Evolutionary conservation across 129 eudicot species (phyloP).

Genomic region (Solidago caesia): DNA sequence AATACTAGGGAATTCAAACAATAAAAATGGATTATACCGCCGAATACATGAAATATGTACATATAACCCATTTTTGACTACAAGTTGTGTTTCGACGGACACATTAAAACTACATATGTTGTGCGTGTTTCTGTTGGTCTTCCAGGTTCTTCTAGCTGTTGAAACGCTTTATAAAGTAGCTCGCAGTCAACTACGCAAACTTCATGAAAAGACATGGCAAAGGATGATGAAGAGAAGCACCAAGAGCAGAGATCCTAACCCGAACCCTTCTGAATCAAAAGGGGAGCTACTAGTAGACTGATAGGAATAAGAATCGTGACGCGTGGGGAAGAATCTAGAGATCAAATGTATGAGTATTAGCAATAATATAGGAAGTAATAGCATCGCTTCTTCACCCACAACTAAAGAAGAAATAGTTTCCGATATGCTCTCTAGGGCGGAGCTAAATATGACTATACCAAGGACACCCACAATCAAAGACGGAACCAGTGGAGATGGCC

Average conservation of each 20-base stretch:
- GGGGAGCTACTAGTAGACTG: slow-evolving; percentile 19
- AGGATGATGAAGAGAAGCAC: slow-evolving; percentile 42
- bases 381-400: slow-evolving; percentile 23
- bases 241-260: slow-evolving; percentile 43
- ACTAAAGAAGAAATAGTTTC: slow-evolving; percentile 28
- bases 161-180: too few species aligned
- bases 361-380: slow-evolving; percentile 35
- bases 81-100: too few species aligned
- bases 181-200: background rate
- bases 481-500: slow-evolving; percentile 59
- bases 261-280: slow-evolving; percentile 42
- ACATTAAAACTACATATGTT: too few species aligned
- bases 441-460: slow-evolving; percentile 38
- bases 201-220: slow-evolving; percentile 27
- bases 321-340: slow-evolving; percentile 23
- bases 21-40: too few species aligned
- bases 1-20: too few species aligned
- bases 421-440: slow-evolving; percentile 29
- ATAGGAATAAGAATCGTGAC: slow-evolving; percentile 10
- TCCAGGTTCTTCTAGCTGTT: too few species aligned
- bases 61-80: too few species aligned
- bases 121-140: too few species aligned
- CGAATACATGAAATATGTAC: too few species aligned
- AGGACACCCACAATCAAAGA: slow-evolving; percentile 46
- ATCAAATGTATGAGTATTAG: slow-evolving; percentile 43